Percentiles rank a stretch among this genome's conserved stretches.
These are phyloP conservation scores for Nemania abortiva DNA, from an alignment of 2,329 filamentous ascomycete species.

Conservation along the genomic window DNA sequence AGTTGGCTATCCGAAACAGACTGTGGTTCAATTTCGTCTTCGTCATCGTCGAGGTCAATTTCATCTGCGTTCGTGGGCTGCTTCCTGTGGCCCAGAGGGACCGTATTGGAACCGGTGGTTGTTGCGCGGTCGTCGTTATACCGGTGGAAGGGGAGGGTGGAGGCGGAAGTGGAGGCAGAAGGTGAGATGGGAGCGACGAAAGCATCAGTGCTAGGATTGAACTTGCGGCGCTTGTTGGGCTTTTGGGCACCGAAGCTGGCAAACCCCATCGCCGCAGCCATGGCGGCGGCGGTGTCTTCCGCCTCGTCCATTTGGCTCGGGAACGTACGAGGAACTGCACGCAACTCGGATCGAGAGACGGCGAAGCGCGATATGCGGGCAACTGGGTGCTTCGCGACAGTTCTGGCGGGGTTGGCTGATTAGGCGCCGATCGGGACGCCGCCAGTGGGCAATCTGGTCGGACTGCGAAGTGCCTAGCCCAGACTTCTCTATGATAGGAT, in stretches of 20 bases:
- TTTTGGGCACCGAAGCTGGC: constrained; percentile 72
- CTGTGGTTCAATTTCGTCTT: constrained; percentile 44
- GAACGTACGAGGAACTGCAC: not conserved
- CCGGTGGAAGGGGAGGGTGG: constrained; percentile 43
- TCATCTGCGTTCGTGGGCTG: constrained; percentile 60
- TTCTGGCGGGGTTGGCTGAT: not conserved
- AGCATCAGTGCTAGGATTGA: constrained; percentile 64
- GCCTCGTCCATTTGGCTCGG: constrained; percentile 42
- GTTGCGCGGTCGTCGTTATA: constrained; percentile 13
- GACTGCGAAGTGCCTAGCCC: constrained; percentile 16
- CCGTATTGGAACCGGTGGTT: constrained; percentile 53
- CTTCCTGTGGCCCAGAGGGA: constrained; percentile 55
- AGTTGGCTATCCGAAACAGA: not conserved
- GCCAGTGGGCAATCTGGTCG: constrained; percentile 8
- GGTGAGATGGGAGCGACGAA: constrained; percentile 43
- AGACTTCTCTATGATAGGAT: constrained; percentile 9
- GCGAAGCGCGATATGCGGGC: constrained; percentile 4
- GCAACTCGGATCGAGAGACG: not conserved
- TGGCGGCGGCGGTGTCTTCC: constrained; percentile 61
- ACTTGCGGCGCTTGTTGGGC: constrained; percentile 74
- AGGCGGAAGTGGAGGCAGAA: constrained; percentile 41
- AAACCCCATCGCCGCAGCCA: constrained; percentile 80
- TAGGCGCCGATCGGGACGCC: constrained; percentile 14
- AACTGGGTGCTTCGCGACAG: not conserved
- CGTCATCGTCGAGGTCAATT: constrained; percentile 57